Base-by-base conservation (phyloP, 2,329 filamentous ascomycete species). In the Diaporthe australafricana region DNA sequence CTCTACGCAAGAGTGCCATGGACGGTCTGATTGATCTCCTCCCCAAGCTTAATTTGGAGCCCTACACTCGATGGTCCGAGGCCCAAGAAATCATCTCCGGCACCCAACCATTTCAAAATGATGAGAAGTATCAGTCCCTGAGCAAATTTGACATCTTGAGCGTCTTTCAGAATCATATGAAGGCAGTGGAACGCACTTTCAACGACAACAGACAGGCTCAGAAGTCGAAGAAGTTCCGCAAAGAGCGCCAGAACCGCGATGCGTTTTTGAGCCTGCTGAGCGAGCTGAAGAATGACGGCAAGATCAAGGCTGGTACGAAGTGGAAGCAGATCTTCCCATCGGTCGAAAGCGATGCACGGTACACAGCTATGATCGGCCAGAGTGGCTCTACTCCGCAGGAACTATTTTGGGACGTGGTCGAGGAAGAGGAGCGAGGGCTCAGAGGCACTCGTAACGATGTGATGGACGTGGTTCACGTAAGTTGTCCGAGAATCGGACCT, bases 131-230 rank as follows among this genome's bases (percentile, higher is more conserved):
- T 85, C 90, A 94, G 82, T 86, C 91, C 78, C 90, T 99, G 77
- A 95, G 87, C 84, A 94, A 95, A 80, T 93, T 94, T 83, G 96
- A 99, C 82, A 90, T 98, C 80, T 88, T 99, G 84, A 95, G 91
- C 78, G 93, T 93, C 73, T 99, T 98, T 82, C 95, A 98, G 84
- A 94, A 93, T 78, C 96, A 98, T 80, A 96, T 98, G 86, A 98
- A 97, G 83, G 89, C 92, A 71, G 88, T 98, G 75, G 96, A 99
- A 83, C 93, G 95, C 74, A 90, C 91, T 67, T 95, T 97, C 84
- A 98, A 98, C 82, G 95, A 98, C 80, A 90, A 92, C 60, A 92
- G 94, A 74, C 96, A 99, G 82, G 91, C 94, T 76, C 92, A 96
- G 78, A 98, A 97, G 85, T 92, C 92, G 73, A 88, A 89, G 77